Evolutionary conservation across 208 protist species (phyloP).

Genomic region (Crithidia fasciculata): DNA sequence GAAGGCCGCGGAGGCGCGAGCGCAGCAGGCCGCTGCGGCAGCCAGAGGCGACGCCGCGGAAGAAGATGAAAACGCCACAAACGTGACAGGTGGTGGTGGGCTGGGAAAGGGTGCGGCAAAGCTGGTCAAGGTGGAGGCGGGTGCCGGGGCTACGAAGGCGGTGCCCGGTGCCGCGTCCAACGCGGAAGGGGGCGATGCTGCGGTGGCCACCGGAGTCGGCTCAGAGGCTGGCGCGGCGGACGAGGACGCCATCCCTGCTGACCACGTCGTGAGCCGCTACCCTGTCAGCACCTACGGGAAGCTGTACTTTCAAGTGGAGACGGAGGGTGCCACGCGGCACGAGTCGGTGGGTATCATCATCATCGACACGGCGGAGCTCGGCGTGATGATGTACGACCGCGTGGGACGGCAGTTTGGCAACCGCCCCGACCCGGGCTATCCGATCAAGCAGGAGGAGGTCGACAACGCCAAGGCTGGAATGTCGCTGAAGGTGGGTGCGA

Average conservation of each 20-base stretch:
- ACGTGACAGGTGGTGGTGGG: neutral
- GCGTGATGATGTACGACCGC: slow-evolving; percentile 91
- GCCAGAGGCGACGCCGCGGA: slow-evolving; percentile 13
- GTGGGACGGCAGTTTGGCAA: slow-evolving; percentile 85
- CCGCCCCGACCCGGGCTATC: slow-evolving; percentile 85
- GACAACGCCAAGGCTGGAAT: slow-evolving; percentile 61
- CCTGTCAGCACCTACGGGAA: slow-evolving; percentile 81
- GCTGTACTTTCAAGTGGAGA: slow-evolving; percentile 90
- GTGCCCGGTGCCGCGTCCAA: neutral
- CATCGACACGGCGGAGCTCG: slow-evolving; percentile 65
- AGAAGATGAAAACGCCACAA: slow-evolving; percentile 14
- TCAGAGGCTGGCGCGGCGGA: slow-evolving; percentile 17
- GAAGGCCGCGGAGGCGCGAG: slow-evolving; percentile 32
- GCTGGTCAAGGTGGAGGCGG: slow-evolving; percentile 20
- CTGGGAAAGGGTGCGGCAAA: neutral
- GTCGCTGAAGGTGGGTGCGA: slow-evolving; percentile 73
- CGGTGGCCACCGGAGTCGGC: neutral
- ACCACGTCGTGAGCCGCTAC: slow-evolving; percentile 60
- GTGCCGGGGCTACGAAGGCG: slow-evolving; percentile 2
- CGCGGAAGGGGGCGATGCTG: neutral
- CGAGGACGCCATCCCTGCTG: slow-evolving; percentile 25
- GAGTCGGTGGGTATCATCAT: slow-evolving; percentile 87
- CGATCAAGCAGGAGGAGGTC: slow-evolving; percentile 71
- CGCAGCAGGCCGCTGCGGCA: slow-evolving; percentile 22
- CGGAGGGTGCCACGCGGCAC: slow-evolving; percentile 82